A percentile compares a stretch with the other conserved stretches of the same genome.
Evolutionary conservation across 2,329 filamentous ascomycete genomes (phyloP).

Genomic region (Penicillium sp.): DNA sequence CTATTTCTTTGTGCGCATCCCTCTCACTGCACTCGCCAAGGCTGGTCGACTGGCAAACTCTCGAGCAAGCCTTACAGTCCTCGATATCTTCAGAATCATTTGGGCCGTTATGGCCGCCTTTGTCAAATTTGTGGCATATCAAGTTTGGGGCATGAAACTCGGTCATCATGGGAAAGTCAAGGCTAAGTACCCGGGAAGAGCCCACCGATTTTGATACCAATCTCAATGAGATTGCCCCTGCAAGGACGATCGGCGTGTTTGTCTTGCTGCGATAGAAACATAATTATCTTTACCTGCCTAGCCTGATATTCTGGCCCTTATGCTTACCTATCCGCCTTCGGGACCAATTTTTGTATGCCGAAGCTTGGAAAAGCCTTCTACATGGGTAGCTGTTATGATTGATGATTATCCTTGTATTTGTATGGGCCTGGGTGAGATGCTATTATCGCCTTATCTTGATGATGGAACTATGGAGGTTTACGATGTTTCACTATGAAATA

Average conservation of each 20-base stretch:
- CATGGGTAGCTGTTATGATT: not conserved
- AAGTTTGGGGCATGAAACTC: not conserved
- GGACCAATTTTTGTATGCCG: not conserved
- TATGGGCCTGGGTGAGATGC: not conserved
- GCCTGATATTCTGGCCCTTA: not conserved
- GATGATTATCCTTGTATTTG: not conserved
- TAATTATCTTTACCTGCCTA: not conserved
- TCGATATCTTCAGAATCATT: slow-evolving; percentile 4
- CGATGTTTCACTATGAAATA: not conserved
- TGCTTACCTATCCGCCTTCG: not conserved
- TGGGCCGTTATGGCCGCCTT: not conserved
- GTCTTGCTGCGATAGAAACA: not conserved
- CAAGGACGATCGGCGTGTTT: not conserved
- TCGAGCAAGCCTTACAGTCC: slow-evolving; percentile 3
- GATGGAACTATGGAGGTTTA: not conserved
- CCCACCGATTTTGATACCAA: not conserved
- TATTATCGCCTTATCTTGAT: not conserved
- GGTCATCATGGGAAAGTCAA: not conserved
- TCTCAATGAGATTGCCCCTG: not conserved
- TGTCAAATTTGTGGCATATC: not conserved
- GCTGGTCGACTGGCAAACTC: slow-evolving; percentile 6
- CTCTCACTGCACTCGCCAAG: slow-evolving; percentile 3
- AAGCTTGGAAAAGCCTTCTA: not conserved
- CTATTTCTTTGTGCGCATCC: slow-evolving; percentile 5
- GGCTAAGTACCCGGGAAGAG: not conserved